Conservation (phyloP, 805 yeast species). For the Lachancea thermotolerans region DNA sequence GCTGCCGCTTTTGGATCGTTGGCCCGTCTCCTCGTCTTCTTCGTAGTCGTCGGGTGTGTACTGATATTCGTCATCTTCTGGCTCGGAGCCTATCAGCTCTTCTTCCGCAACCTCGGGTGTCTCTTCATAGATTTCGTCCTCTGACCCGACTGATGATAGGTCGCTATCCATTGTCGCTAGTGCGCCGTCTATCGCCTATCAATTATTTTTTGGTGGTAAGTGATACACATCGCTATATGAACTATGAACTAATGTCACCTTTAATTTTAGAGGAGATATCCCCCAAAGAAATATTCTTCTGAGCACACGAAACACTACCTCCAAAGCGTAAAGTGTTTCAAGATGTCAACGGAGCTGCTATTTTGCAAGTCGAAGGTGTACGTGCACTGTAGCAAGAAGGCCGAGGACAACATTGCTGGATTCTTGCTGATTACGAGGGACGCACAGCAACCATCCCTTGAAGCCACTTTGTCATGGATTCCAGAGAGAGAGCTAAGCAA, state of each 20-base stretch:
- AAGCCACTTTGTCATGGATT: constrained; percentile 26
- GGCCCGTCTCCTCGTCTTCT: constrained; percentile 11
- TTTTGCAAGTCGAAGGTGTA: constrained; percentile 63
- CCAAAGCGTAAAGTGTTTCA: neutral
- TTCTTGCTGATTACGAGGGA: constrained; percentile 61
- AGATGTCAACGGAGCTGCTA: constrained; percentile 21
- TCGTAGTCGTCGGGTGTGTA: constrained; percentile 12
- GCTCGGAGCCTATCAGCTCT: constrained; percentile 9
- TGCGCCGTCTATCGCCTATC: neutral
- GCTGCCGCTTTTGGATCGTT: constrained; percentile 1
- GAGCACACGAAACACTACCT: too few relatives aligned
- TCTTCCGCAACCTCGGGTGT: constrained; percentile 12
- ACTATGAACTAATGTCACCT: too few relatives aligned
- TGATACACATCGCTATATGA: too few relatives aligned
- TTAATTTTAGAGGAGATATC: too few relatives aligned
- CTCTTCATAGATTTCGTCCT: constrained; percentile 14
- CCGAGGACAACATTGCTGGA: constrained; percentile 76
- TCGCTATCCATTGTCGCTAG: constrained; percentile 14
- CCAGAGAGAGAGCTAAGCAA: constrained; percentile 16
- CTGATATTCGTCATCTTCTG: constrained; percentile 10
- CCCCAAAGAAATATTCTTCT: too few relatives aligned
- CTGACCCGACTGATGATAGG: constrained; percentile 14
- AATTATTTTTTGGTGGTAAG: neutral
- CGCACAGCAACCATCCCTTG: constrained; percentile 35
- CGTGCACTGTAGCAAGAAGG: constrained; percentile 71